phyloP scores from a whole-genome alignment of 169 alveolate genomes.

The Plasmodium gallinaceum region DNA sequence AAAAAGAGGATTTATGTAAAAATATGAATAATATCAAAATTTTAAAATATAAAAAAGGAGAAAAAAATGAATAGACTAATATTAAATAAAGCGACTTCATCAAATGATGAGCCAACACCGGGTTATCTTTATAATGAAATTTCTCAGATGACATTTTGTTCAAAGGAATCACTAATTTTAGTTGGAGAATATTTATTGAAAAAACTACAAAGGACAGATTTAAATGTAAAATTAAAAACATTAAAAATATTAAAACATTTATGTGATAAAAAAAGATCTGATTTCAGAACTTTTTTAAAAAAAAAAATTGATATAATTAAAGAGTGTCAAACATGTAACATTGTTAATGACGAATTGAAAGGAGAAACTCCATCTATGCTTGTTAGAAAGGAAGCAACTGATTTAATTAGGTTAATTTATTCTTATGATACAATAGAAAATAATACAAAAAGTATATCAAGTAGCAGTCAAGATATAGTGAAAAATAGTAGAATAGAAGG shows the following conservation, averaged over 20 bases:
- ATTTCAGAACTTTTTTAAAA: conserved; percentile 62
- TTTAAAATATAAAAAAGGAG: too few relatives aligned
- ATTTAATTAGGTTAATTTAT: conserved; percentile 45
- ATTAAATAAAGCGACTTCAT: conserved; percentile 82
- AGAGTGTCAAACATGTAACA: conserved; percentile 56
- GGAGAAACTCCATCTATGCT: conserved; percentile 74
- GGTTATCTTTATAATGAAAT: conserved; percentile 85
- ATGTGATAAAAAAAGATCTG: conserved; percentile 77
- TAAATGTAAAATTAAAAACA: conserved; percentile 82
- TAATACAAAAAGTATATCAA: conserved; percentile 15
- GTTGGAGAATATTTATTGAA: conserved; percentile 82
- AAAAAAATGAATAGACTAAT: conserved; percentile 48
- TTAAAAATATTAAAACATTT: conserved; percentile 82
- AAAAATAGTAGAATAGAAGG: conserved; percentile 73
- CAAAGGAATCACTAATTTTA: conserved; percentile 66
- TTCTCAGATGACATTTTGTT: conserved; percentile 78
- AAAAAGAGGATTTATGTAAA: too few relatives aligned
- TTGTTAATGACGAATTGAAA: conserved; percentile 61
- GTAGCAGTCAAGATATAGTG: conserved; percentile 32
- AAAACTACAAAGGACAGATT: conserved; percentile 81
- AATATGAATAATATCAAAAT: too few relatives aligned
- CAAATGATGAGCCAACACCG: conserved; percentile 85
- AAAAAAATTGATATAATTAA: conserved; percentile 57
- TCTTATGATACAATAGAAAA: conserved; percentile 40
- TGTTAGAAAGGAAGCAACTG: conserved; percentile 70